Conservation (phyloP, 1,139 yeast genomes). For the Yamadazyma siamensis region DNA sequence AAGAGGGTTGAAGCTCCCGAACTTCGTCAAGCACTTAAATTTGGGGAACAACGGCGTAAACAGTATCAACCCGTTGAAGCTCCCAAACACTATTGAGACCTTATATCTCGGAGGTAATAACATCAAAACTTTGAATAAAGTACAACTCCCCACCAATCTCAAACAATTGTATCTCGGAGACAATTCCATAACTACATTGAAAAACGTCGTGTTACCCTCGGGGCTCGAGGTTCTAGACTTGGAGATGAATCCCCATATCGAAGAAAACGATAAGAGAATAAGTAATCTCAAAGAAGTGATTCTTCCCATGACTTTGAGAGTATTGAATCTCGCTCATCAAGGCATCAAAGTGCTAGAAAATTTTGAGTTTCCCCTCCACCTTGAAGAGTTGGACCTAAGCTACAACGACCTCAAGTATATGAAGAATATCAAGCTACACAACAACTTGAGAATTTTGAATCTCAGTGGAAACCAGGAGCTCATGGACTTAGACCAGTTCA, state of each 20-base stretch:
- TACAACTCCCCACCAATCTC: conserved; percentile 35
- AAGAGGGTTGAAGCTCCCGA: conserved; percentile 43
- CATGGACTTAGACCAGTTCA: conserved; percentile 34
- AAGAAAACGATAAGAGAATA: conserved; percentile 41
- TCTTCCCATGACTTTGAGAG: conserved; percentile 35
- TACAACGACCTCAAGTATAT: conserved; percentile 41
- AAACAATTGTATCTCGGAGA: conserved; percentile 41
- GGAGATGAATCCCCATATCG: conserved; percentile 42
- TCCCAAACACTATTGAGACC: conserved; percentile 39
- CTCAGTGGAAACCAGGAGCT: conserved; percentile 45
- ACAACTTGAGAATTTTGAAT: conserved; percentile 32
- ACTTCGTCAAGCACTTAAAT: conserved; percentile 26
- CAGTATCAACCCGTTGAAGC: conserved; percentile 44
- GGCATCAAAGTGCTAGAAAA: conserved; percentile 38
- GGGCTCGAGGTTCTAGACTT: conserved; percentile 38
- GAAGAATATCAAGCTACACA: conserved; percentile 36
- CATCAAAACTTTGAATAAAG: conserved; percentile 45
- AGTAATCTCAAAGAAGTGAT: conserved; percentile 43
- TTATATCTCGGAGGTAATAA: conserved; percentile 39
- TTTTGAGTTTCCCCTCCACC: conserved; percentile 35
- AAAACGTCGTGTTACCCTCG: conserved; percentile 41
- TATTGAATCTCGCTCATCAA: conserved; percentile 39
- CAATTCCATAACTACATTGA: conserved; percentile 42
- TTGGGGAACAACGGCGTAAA: conserved; percentile 44
- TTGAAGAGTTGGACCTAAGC: conserved; percentile 32